Evolutionary conservation across 2,329 filamentous ascomycete genomes (phyloP), one percentile per base, ranked within the genome.

Genomic region (Penicillium decumbens): DNA sequence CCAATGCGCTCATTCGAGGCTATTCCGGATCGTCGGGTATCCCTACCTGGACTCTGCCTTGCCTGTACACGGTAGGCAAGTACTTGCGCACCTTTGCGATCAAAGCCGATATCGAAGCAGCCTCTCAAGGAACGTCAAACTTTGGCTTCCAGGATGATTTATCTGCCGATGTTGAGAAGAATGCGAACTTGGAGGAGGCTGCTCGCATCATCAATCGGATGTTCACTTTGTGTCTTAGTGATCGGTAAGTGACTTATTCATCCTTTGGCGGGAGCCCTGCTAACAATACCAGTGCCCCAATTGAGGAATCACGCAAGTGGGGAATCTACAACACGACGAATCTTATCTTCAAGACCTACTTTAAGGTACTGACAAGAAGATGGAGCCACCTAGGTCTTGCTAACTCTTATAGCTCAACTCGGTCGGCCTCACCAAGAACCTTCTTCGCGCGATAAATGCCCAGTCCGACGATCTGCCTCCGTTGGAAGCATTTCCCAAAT

Each of bases 341-440:
- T 66, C 80, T 98, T 6, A 78, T 96, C 12, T 98, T 98, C 81
- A 97, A 97, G 73, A 97, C 91, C 1, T 96, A 97, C 70, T 98
- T 98, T 77, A 95, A 89, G 72, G 78, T 78, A 69, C 33, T 44
- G 29, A 10, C 27, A 37, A 12, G 3, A 25, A 6, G 39, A n/a
- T 8, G 15, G n/a, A 33, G 1, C 32, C 6, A 2, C 2, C 3
- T 6, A 10, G 3, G 25, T 6, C 12, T 13, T 42, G 32, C 53
- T 55, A 35, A 57, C 45, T 50, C 23, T 48, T 49, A n/a, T 62
- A 80, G 75, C 77, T 97, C 55, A 95, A 95, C 72, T 88, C 87
- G 29, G 86, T 95, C 49, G 84, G 83, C n/a, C 77, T 97, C 18
- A 95, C 86, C 15, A 90, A 93, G 67, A 96, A 93, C 58, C 85